These are phyloP conservation scores for Xylariaceae sp. DNA, from an alignment of 2,329 filamentous ascomycete genomes.

Conservation along the genomic window DNA sequence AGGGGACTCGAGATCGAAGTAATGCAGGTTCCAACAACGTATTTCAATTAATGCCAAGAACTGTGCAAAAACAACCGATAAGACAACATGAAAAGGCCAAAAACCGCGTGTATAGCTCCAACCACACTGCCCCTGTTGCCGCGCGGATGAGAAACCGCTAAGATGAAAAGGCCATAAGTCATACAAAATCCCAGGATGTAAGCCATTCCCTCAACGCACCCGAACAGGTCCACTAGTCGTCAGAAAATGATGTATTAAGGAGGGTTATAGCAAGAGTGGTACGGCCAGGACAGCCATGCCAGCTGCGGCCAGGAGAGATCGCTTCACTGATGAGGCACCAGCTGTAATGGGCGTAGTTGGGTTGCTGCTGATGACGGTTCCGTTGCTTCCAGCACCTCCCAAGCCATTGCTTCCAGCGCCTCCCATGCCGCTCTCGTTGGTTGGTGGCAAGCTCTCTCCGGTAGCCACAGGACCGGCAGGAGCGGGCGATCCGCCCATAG, in stretches of 20 bases:
- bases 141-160: conserved; percentile 1
- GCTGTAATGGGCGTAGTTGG: conserved; percentile 20
- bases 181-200: conserved; percentile 21
- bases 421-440: not conserved
- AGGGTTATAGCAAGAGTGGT: conserved; percentile 27
- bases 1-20: no score
- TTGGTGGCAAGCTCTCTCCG: no score
- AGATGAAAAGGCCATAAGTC: conserved; percentile 16
- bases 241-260: conserved; percentile 1
- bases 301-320: conserved; percentile 25
- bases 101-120: conserved; percentile 5
- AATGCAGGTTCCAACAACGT: not conserved
- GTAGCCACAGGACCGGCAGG: not conserved
- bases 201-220: conserved; percentile 4
- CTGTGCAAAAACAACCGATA: not conserved
- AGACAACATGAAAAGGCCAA: not conserved
- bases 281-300: conserved; percentile 29
- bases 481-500: conserved; percentile 2
- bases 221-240: not conserved
- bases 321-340: conserved; percentile 28
- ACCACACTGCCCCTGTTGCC: not conserved
- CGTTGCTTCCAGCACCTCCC: conserved; percentile 13
- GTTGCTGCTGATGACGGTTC: conserved; percentile 17
- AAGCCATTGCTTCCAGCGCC: not conserved
- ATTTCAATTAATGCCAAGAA: conserved; percentile 7